Conservation (phyloP, 1,284 basidiomycete genomes). For the Trichosporon coremiiforme region DNA sequence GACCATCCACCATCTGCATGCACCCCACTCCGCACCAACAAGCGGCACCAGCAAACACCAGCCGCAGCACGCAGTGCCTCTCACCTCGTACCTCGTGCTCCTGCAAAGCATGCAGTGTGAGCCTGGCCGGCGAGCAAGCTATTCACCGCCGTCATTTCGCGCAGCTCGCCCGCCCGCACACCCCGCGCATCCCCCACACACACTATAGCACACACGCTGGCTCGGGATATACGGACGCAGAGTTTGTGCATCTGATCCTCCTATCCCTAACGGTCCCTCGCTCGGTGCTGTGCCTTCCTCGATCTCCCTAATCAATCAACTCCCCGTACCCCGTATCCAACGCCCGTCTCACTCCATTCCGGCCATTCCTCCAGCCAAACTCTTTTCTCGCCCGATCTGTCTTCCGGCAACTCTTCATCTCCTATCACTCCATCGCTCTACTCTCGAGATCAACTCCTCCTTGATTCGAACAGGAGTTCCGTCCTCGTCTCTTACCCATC, state of each 20-base stretch:
- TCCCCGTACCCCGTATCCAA: constrained; percentile 15
- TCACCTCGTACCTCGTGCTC: not conserved
- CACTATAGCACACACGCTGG: not conserved
- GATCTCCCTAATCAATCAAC: constrained; percentile 13
- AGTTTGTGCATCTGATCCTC: constrained; percentile 11
- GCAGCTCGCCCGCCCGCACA: not conserved
- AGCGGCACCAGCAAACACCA: not conserved
- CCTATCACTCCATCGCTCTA: constrained; percentile 3
- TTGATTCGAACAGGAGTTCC: not conserved
- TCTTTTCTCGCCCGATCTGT: not conserved
- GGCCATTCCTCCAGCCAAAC: constrained; percentile 15
- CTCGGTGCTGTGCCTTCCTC: constrained; percentile 10
- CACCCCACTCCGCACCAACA: constrained; percentile 4
- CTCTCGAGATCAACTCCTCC: not conserved
- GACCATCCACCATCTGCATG: not conserved
- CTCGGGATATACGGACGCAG: constrained; percentile 11
- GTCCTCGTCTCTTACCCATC: not conserved
- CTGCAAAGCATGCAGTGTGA: too few relatives aligned
- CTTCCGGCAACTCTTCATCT: constrained; percentile 8
- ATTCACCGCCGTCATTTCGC: not conserved
- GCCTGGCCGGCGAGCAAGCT: too few relatives aligned
- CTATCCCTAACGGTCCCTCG: not conserved
- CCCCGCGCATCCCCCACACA: not conserved
- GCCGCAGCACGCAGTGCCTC: not conserved
- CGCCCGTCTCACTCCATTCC: constrained; percentile 13